These are phyloP conservation scores for Acidomyces sp. DNA, from an alignment of 495 filamentous ascomycete species.

Conservation along the genomic window DNA sequence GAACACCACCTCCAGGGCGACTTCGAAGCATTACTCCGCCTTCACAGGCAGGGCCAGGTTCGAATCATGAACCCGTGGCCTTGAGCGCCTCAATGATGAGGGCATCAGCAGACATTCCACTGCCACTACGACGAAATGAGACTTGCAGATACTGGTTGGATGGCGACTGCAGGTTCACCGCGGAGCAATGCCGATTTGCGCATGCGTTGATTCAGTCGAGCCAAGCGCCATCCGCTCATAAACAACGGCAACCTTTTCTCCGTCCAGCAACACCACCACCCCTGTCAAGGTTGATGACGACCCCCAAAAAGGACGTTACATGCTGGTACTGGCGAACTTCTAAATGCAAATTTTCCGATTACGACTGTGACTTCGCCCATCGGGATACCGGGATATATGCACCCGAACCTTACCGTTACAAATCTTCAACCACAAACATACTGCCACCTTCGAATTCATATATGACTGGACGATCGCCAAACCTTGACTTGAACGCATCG, in stretches of 20 bases:
- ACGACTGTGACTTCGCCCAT: conserved; percentile 1
- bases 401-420: neutral
- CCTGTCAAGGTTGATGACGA: neutral
- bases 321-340: neutral
- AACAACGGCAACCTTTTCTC: too few species aligned
- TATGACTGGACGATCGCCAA: too few species aligned
- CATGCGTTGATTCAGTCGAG: neutral
- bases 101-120: too few species aligned
- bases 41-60: neutral
- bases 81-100: neutral
- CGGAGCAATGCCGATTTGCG: neutral
- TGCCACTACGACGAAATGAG: neutral
- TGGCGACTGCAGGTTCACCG: neutral
- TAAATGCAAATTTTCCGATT: neutral
- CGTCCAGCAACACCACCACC: neutral
- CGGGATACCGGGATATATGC: neutral
- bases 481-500: too few species aligned
- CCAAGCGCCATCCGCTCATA: neutral
- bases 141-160: conserved; percentile 9
- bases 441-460: too few species aligned
- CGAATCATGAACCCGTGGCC: too few species aligned
- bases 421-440: too few species aligned
- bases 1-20: neutral
- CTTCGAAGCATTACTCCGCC: conserved; percentile 1
- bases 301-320: neutral